Base-by-base conservation (phyloP, 139 green algal genomes). In the Pedinophyceae sp. region DNA sequence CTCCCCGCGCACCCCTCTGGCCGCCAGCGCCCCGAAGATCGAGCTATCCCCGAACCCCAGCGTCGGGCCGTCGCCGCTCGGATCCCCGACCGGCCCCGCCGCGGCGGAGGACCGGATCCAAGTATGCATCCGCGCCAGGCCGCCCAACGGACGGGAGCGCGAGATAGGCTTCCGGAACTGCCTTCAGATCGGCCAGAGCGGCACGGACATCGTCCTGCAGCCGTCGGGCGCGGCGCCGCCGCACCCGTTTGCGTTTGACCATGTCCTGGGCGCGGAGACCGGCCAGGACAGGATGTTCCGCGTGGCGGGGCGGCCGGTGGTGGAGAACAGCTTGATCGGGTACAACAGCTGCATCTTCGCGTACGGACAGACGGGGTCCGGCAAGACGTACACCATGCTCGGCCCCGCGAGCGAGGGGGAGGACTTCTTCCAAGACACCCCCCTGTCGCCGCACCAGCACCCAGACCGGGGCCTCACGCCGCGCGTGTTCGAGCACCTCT, bases 401-500 rank as follows among this genome's bases (percentile, higher is more conserved):
- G 78, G 80, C 3, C 19, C 38, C 6, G 45, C 50, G 23, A 30
- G 59, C 2, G 30, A 27, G 15, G 20, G n/a, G n/a, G 23, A 70
- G 22, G 17, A 26, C 15, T 16, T 19, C 29, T 10, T 19, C 27
- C 22, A 10, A 40, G 20, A 17, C 30, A 5, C 22, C 7, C 19
- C 60, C 52, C n/a, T 30, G 38, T 20, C 3, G 34, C 16, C 60
- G 5, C 48, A 54, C 20, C 39, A 30, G 25, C 48, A 40, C 6
- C 53, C 27, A 16, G 57, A 80, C 55, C 65, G 78, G 5, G 87
- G 87, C 2, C 61, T 95, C 27, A 84, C 76, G 4, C 79, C 80
- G 6, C 65, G 86, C 1, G 67, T 89, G 23, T 90, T 94, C 57
- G 67, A 91, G 60, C 64, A 88, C 48, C 58, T 94, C 2, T 94